Base-by-base conservation (phyloP, 441 rosid species). In the Euphorbia schlechtendalii region DNA sequence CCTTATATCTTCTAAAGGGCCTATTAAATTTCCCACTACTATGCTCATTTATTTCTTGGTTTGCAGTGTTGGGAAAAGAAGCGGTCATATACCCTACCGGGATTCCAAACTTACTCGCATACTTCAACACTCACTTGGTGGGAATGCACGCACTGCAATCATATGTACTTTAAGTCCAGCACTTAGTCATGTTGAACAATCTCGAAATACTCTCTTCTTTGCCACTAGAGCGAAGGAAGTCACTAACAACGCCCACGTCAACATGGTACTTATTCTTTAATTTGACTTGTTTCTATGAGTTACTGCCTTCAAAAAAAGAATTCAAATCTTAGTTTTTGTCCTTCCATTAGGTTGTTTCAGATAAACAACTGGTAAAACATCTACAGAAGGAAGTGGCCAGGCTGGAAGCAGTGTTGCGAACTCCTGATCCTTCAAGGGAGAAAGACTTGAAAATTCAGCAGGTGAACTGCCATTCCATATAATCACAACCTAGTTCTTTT, bases 161-260 rank as follows among this genome's bases (percentile, higher is more conserved):
- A 92, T 95, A 34, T 95, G 97, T 69, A 95, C 96, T 64, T 59
- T 95, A 71, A 89, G 99, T 83, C 99, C 99, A 63, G 97, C 99
- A 51, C 59, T 76, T 59, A 74, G 83, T 73, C 98, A 95, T 73
- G 83, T 83, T 70, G 99, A 95, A 68, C 99, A 95, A 78, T 91
- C 99, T 67, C 91, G 98, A 71, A 95, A 91, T 66, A 89, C 98
- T 62, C 97, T 95, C 25, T 81, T 74, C 80, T 95, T 95, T 38
- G 99, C 99, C 41, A 95, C 96, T 63, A 71, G 98, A 76, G 99
- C 99, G 8, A 95, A 91, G 87, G 99, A 94, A 86, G 99, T 94
- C 61, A 95, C 99, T 18, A 91, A 95, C 76, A 95, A 88, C 78
- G 99, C 99, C 40, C 92, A 84, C 17, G 99, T 95, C 55, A 95